Percentiles rank a stretch among this genome's conserved stretches.
These are phyloP conservation scores for Wallacemonas sp. DNA, from an alignment of 208 protist genomes.

Conservation along the genomic window DNA sequence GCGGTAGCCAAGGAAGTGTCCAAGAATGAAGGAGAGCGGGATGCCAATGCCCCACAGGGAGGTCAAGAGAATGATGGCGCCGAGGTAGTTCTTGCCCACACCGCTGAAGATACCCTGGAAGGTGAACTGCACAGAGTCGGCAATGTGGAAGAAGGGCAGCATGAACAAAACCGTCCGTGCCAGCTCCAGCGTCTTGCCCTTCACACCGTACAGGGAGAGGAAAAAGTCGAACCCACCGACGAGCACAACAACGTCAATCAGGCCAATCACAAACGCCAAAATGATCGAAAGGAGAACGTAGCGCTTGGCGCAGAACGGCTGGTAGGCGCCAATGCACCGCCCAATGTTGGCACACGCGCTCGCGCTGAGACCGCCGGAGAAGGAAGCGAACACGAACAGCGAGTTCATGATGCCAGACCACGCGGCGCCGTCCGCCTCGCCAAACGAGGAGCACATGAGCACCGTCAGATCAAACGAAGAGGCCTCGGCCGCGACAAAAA, in stretches of 20 bases:
- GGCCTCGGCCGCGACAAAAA: conserved; percentile 87
- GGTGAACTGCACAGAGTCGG: conserved; percentile 79
- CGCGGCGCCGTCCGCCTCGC: conserved; percentile 58
- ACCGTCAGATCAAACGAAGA: conserved; percentile 85
- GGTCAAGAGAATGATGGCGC: conserved; percentile 72
- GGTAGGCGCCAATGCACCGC: conserved; percentile 68
- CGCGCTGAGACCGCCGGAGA: conserved; percentile 74
- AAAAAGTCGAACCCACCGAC: conserved; percentile 64
- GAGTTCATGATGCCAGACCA: conserved; percentile 87
- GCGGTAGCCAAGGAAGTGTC: conserved; percentile 51
- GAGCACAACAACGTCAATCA: conserved; percentile 55
- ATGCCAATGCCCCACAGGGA: conserved; percentile 77
- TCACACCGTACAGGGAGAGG: conserved; percentile 73
- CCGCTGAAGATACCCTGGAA: conserved; percentile 90
- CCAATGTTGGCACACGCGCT: conserved; percentile 82
- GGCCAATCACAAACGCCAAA: conserved; percentile 34
- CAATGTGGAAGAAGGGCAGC: conserved; percentile 75
- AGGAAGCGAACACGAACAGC: conserved; percentile 71
- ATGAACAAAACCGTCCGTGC: conserved; percentile 56
- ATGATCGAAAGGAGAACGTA: conserved; percentile 61
- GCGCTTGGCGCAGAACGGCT: conserved; percentile 53
- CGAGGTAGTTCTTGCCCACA: conserved; percentile 76
- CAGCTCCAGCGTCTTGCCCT: conserved; percentile 50
- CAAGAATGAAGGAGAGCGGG: conserved; percentile 63
- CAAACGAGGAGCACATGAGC: conserved; percentile 67